Evolutionary conservation across 805 yeast genomes (phyloP).

Genomic region (Kazachstania kunashirensis): DNA sequence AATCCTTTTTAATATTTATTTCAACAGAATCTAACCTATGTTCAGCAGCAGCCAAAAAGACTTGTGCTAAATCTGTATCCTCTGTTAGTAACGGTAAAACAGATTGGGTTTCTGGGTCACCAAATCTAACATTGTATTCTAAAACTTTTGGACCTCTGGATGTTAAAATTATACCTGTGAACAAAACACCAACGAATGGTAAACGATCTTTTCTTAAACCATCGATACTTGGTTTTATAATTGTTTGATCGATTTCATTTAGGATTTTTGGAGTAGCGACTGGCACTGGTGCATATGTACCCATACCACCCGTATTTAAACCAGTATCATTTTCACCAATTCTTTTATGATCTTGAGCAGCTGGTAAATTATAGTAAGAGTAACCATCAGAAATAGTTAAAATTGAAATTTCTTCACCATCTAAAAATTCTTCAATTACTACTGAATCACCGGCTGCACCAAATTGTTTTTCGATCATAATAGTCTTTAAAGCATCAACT

Average conservation of each 20-base stretch:
- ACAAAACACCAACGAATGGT: slow-evolving; percentile 92
- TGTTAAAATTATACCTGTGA: slow-evolving; percentile 90
- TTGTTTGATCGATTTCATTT: slow-evolving; percentile 56
- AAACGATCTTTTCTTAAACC: slow-evolving; percentile 93
- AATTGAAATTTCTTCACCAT: slow-evolving; percentile 93
- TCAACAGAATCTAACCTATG: slow-evolving; percentile 81
- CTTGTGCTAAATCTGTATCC: slow-evolving; percentile 86
- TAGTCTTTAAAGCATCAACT: slow-evolving; percentile 65
- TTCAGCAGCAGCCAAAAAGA: slow-evolving; percentile 88
- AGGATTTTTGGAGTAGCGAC: slow-evolving; percentile 72
- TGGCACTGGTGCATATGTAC: slow-evolving; percentile 98
- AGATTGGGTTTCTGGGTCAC: slow-evolving; percentile 98
- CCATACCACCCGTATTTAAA: slow-evolving; percentile 98
- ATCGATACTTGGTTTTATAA: slow-evolving; percentile 83
- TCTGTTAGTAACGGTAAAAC: slow-evolving; percentile 77
- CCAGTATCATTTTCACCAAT: slow-evolving; percentile 90
- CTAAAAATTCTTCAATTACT: slow-evolving; percentile 90
- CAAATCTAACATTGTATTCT: slow-evolving; percentile 96
- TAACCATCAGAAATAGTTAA: slow-evolving; percentile 91
- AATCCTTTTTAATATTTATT: slow-evolving; percentile 42
- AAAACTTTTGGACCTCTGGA: slow-evolving; percentile 86
- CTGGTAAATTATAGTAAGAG: slow-evolving; percentile 80
- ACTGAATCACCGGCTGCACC: slow-evolving; percentile 93
- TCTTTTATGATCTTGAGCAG: slow-evolving; percentile 98
- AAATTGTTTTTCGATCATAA: slow-evolving; percentile 83